Base-by-base conservation (phyloP, 2,329 filamentous ascomycete species). In the Ophiostoma perfectum region DNA sequence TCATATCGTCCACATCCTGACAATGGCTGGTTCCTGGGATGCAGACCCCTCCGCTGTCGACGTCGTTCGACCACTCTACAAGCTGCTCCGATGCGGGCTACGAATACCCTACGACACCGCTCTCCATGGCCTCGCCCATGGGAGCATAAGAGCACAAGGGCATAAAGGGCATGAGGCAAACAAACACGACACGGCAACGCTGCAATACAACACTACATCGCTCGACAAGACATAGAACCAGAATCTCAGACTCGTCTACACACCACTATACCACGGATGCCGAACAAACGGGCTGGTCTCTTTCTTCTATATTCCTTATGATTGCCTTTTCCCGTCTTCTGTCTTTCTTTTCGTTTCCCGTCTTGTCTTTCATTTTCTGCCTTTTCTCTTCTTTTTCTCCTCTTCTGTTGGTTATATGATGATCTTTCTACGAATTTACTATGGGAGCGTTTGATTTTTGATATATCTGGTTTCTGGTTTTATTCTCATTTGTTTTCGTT, bases 41-140 rank as follows among this genome's bases (percentile, higher is more conserved):
- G 60, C 39, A 93, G 90, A 92, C 90, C 78, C 90, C 90, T 80
- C 88, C 90, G 75, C 85, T 92, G 74, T 90, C 88, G 74, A 88
- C 90, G 76, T 89, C 87, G 41, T 90, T 88, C 77, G 88, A 90
- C 74, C 85, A 87, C 76, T 91, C 88, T 66, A 80, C 84, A 70
- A 83, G 81, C 74, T 86, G 85, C 77, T 88, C 86, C 44, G 86
- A 88, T 68, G 75, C 75, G 73, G 80, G 83, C 70, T 88, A 85
- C 75, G 84, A 87, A 72, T 88, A 88, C 78, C 89, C 89, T 49
- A 85, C 85, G 60, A 92, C 90, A 67, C 90, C 90, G 70, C 80
- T 90, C 72, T 91, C 88, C n/a, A 88, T 91, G 85, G 88, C 88
- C 64, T 90, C 89, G 62, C 89, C 89, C n/a, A 38, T 45, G 36